Conservation (phyloP, 2,329 filamentous ascomycete genomes). For the Monosporascus sp. region DNA sequence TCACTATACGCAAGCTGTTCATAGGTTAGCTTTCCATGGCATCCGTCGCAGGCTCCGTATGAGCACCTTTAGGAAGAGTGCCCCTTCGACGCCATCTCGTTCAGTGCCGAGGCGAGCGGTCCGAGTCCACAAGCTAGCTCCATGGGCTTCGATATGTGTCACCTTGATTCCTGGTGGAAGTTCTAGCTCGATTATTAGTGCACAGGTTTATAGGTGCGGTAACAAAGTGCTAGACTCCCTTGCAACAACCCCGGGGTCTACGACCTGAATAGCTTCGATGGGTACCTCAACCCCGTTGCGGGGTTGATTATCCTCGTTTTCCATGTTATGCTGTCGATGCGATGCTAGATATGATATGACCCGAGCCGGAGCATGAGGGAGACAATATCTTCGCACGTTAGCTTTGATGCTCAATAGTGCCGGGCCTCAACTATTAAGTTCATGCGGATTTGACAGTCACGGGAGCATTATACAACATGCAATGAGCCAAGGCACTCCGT, state of each 20-base stretch:
- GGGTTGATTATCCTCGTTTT: background rate
- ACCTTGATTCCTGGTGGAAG: conserved; percentile 3
- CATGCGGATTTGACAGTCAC: no score
- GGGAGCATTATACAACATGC: no score
- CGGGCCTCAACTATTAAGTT: no score
- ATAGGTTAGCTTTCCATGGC: background rate
- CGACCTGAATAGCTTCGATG: conserved; percentile 3
- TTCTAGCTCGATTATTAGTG: conserved; percentile 1
- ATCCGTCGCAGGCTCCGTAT: background rate
- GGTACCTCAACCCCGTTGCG: conserved; percentile 1
- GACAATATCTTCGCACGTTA: no score
- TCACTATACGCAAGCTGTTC: conserved; percentile 9
- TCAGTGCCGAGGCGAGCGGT: conserved; percentile 13
- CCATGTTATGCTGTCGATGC: background rate
- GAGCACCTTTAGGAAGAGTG: conserved; percentile 15
- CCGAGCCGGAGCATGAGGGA: no score
- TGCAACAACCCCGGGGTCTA: conserved; percentile 8
- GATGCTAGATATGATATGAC: no score
- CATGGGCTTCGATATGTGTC: conserved; percentile 7
- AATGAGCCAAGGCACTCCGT: no score
- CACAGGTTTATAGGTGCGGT: background rate
- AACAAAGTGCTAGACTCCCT: conserved; percentile 1
- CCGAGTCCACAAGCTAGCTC: conserved; percentile 15
- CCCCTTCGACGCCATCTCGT: background rate
- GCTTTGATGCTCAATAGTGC: no score